Evolutionary conservation across 2,329 filamentous ascomycete genomes (phyloP).

Genomic region (Beauveria rudraprayagi): DNA sequence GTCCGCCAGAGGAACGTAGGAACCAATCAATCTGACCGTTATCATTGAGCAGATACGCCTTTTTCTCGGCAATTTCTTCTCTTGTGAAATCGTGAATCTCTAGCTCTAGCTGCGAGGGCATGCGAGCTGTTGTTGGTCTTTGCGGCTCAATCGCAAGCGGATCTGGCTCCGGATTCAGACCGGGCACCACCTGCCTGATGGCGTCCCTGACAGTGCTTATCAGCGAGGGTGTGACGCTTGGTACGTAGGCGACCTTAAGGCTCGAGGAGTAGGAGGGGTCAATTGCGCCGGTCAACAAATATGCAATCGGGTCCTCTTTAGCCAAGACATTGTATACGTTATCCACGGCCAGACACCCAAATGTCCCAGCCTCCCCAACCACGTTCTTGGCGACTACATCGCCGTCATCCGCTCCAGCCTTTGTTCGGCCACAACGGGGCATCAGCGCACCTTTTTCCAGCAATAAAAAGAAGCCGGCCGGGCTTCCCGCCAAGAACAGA

Average conservation of each 20-base stretch:
- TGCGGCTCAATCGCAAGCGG: slow-evolving; percentile 23
- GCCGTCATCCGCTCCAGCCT: slow-evolving; percentile 62
- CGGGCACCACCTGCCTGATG: slow-evolving; percentile 54
- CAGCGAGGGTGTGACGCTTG: slow-evolving; percentile 59
- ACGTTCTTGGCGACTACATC: slow-evolving; percentile 51
- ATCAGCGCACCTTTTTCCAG: slow-evolving; percentile 66
- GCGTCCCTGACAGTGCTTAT: slow-evolving; percentile 56
- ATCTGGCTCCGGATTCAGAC: slow-evolving; percentile 28
- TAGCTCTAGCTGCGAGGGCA: slow-evolving; percentile 69
- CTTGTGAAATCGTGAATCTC: slow-evolving; percentile 92
- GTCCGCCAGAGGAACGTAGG: slow-evolving; percentile 72
- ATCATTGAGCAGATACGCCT: slow-evolving; percentile 83
- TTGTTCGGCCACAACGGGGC: slow-evolving; percentile 67
- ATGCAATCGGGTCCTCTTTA: slow-evolving; percentile 69
- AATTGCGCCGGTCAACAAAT: slow-evolving; percentile 83
- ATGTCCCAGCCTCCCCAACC: slow-evolving; percentile 69
- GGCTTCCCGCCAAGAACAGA: slow-evolving; percentile 83
- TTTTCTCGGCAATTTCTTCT: slow-evolving; percentile 85
- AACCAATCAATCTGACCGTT: slow-evolving; percentile 95
- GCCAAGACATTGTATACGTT: slow-evolving; percentile 92
- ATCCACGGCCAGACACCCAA: slow-evolving; percentile 87
- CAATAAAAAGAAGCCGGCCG: slow-evolving; percentile 85
- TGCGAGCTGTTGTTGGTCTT: slow-evolving; percentile 35
- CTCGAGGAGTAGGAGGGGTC: slow-evolving; percentile 71
- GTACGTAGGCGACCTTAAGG: slow-evolving; percentile 71